phyloP scores from a whole-genome alignment of 2,329 filamentous ascomycete species.

The Apiospora kogelbergensis region DNA sequence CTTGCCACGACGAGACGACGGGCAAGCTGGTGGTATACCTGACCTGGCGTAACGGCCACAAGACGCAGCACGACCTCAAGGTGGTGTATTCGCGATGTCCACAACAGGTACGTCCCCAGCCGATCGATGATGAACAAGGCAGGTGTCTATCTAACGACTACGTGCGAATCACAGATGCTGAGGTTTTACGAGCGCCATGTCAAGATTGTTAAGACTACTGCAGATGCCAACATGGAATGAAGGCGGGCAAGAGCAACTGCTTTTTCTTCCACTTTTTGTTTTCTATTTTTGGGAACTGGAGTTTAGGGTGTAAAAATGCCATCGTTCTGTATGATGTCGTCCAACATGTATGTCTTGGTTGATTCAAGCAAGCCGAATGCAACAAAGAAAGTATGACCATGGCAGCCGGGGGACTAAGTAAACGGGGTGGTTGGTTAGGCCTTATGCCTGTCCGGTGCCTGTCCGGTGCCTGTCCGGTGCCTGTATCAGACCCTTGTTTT shows the following conservation, averaged over 20 bases:
- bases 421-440: too few species aligned
- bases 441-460: neutral
- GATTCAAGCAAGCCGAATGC: neutral
- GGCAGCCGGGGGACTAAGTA: too few species aligned
- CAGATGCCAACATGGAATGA: neutral
- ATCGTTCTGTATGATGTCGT: too few species aligned
- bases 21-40: constrained; percentile 66
- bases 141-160: neutral
- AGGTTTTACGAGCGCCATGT: constrained; percentile 60
- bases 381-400: neutral
- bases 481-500: neutral
- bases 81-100: constrained; percentile 75
- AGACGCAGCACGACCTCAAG: constrained; percentile 70
- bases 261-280: neutral
- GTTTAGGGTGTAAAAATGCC: neutral
- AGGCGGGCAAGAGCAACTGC: neutral
- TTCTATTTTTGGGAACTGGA: neutral
- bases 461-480: neutral
- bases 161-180: constrained; percentile 47
- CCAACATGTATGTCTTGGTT: neutral
- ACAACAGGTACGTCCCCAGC: constrained; percentile 66
- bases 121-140: neutral
- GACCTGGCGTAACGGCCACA: constrained; percentile 71
- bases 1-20: constrained; percentile 64
- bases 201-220: constrained; percentile 44